Evolutionary conservation across 2,329 filamentous ascomycete species (phyloP), one percentile per base, ranked within the genome.

Genomic region (Lasiodiplodia gonubiensis): DNA sequence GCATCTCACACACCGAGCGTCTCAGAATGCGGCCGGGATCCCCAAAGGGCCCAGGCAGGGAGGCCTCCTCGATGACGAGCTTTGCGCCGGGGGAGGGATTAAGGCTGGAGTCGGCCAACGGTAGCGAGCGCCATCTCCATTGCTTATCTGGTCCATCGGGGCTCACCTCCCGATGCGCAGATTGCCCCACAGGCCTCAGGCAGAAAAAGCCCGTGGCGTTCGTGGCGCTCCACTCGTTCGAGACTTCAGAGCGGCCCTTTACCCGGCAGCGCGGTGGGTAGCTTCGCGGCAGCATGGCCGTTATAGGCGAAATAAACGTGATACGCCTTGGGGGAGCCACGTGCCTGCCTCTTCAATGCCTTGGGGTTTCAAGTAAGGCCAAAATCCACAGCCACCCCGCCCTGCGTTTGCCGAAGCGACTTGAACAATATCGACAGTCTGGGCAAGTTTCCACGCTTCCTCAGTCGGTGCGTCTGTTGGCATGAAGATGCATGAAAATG

Each of bases 1-100:
- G n/a, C 18, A 46, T n/a, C 59, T 63, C 59, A 63, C 27, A 63
- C 59, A 23, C 46, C 59, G 46, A 37, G 46, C 46, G 59, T 63
- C 59, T 63, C 59, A 63, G 59, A n/a, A 27, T 25, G 46, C 59
- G 46, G 42, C 46, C 10, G 8, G 59, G 30, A 2, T 27, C 59
- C 42, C 27, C 42, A 52, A 63, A 4, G 7, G 42, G 42, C 18
- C 42, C 42, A 51, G 59, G 27, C 59, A 63, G 51, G 12, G 5
- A n/a, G n/a, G 27, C 27, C 57, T 23, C 12, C 18, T 57, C 30
- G 23, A 60, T 60, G 57, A 35, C 27, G 39, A 21, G 39, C 7
- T 33, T 2, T 3, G 21, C 25, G 14, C 12, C 16, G 4, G 10
- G 18, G 39, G 23, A 11, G 18, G 12, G 5, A 42, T 23, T 6